Percentiles rank a stretch among this genome's conserved stretches.
Evolutionary conservation across 2,329 filamentous ascomycete genomes (phyloP).

Genomic region (Alternaria brassicicola): DNA sequence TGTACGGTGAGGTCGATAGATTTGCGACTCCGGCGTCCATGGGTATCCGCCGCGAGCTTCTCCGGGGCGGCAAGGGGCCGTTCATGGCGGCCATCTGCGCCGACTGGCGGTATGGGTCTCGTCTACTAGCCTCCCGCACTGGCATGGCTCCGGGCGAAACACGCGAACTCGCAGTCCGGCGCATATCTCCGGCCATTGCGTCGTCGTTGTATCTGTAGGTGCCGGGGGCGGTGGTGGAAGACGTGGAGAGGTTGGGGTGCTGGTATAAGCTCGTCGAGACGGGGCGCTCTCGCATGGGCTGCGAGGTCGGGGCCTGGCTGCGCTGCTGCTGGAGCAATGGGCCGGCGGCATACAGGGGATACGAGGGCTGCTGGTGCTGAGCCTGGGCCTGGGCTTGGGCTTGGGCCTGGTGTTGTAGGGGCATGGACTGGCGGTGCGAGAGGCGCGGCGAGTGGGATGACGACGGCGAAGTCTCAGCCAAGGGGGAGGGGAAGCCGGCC

Average conservation of each 20-base stretch:
- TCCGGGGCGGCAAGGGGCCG: slow-evolving; percentile 72
- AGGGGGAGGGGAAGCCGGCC: slow-evolving; percentile 32
- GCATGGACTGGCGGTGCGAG: slow-evolving; percentile 53
- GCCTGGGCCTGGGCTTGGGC: slow-evolving; percentile 44
- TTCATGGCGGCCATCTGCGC: slow-evolving; percentile 61
- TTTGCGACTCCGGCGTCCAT: slow-evolving; percentile 51
- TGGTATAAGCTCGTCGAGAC: slow-evolving; percentile 56
- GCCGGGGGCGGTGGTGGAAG: slow-evolving; percentile 50
- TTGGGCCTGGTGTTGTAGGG: slow-evolving; percentile 50
- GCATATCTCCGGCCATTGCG: slow-evolving; percentile 38
- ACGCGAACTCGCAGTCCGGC: slow-evolving; percentile 68
- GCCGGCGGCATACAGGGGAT: slow-evolving; percentile 37
- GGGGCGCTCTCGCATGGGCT: slow-evolving; percentile 47
- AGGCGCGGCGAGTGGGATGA: slow-evolving; percentile 44
- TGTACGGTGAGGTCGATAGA: slow-evolving; percentile 54
- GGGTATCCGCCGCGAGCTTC: slow-evolving; percentile 74
- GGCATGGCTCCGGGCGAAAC: slow-evolving; percentile 66
- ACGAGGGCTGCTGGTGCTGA: slow-evolving; percentile 44
- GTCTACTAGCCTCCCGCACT: slow-evolving; percentile 71
- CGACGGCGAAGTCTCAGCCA: slow-evolving; percentile 33
- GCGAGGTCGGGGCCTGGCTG: slow-evolving; percentile 34
- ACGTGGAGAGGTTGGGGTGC: slow-evolving; percentile 56
- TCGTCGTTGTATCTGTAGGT: slow-evolving; percentile 58
- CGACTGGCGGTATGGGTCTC: slow-evolving; percentile 69
- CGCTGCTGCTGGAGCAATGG: slow-evolving; percentile 37